Base-by-base conservation (phyloP, 139 green algal genomes). In the Yamagishiella unicocca region DNA sequence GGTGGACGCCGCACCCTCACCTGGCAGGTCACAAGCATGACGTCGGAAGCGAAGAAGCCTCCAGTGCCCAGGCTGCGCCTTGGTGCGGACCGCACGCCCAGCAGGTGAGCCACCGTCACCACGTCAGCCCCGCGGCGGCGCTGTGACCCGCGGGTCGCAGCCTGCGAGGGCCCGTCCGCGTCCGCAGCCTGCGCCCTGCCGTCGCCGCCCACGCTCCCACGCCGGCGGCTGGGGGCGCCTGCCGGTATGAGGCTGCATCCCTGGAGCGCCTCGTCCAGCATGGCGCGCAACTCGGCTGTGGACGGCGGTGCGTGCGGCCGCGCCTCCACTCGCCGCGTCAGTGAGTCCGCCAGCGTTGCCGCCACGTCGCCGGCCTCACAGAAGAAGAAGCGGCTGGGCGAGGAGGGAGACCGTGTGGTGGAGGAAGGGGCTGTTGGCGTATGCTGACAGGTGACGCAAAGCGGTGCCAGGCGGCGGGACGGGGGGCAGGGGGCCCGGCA, bases 321-420 rank as follows among this genome's bases (percentile, higher is more conserved):
- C 14, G 61, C 61, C 21, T 75, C 79, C 29, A 45, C 21, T 14
- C 61, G 61, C 29, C 38, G 38, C 17, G 43, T 77, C 8, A 86
- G 80, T 0, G 64, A 37, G 43, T 38, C 61, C 6, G 79, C 79
- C 58, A 85, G 79, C 19, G 61, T 31, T 27, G 29, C 40, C 40
- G 61, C 79, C 62, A 85, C 79, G 58, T 85, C 79, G 61, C 79
- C 79, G 0, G 79, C 61, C 58, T 85, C 79, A 40, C 61, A 75
- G 40, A 85, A 85, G 79, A 85, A 85, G 61, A 85, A 75, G 12
- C 58, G 79, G 40, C 79, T 85, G 61, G 0, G 45, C 9, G 64
- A 43, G 64, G 58, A n/a, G 58, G 50, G 50, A 17, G 50, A 12
- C 17, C n/a, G 64, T 42, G 7, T 24, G 31, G 31, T 19, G 64